Base-by-base conservation (phyloP, 225 moss, liverwort and hornwort species). In the Asterella californica region DNA sequence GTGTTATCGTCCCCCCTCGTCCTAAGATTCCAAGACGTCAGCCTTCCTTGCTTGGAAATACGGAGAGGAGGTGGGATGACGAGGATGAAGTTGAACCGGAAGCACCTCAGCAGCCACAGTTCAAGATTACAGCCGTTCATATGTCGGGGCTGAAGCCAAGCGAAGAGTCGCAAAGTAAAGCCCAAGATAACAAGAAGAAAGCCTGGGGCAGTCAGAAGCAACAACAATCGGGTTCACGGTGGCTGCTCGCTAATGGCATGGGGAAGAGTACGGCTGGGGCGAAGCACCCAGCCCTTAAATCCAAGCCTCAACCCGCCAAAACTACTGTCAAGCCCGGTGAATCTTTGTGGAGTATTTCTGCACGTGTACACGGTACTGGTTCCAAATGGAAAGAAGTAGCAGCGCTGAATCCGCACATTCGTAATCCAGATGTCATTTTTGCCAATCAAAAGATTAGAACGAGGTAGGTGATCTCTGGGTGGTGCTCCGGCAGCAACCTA, bases 171-270 rank as follows among this genome's bases (percentile, higher is more conserved):
- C 79, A 79, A 53, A 79, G 79, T 55, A 75, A 70, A 69, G 47
- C 49, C 47, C 70, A 36, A 27, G 85, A 87, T 69, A 86, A 86
- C 76, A 90, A 87, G 78, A 90, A 89, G 82, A 85, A 84, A 76
- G 83, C 81, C 24, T 94, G 97, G 97, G 94, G 92, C 30, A 93
- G 79, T 78, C 88, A 92, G 74, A 99, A 93, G 85, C 97, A 99
- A 79, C 92, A 91, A 78, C 94, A 92, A 81, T 93, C 94, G 75
- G 94, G 93, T 12, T 99, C 97, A 65, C 92, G 97, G 42, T 99
- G 97, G 97, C 92, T 99, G 83, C 89, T 89, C 74, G 97, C 97
- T 18, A 99, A 89, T 87, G 97, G 97, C 72, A 99, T 99, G 94
- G 86, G 89, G 78, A 94, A 99, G 87, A 83, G 81, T 69, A 52